phyloP scores from a whole-genome alignment of 768 basidiomycete species.

The Leccinum subtestaceum region DNA sequence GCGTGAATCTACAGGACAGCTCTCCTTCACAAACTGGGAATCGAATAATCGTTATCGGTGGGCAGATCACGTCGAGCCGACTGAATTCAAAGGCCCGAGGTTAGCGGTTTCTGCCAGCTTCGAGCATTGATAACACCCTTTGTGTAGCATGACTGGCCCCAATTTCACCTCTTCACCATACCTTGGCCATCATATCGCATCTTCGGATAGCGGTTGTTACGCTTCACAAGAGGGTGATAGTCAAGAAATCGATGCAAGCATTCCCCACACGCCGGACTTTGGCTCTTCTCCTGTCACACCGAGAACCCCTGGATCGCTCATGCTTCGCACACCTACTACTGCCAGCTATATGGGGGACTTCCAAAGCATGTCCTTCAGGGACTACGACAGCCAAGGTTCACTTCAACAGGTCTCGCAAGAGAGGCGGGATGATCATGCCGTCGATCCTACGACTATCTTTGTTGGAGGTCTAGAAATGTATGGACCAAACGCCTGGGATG shows the following conservation, averaged over 20 bases:
- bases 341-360: slow-evolving; percentile 35
- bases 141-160: slow-evolving; percentile 12
- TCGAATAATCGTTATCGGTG: slow-evolving; percentile 22
- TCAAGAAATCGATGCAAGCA: slow-evolving; percentile 37
- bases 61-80: slow-evolving; percentile 13
- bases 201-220: slow-evolving; percentile 19
- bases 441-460: slow-evolving; percentile 71
- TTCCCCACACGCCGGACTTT: slow-evolving; percentile 44
- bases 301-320: slow-evolving; percentile 45
- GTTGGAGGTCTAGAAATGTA: slow-evolving; percentile 72
- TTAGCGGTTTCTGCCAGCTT: slow-evolving; percentile 5
- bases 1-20: slow-evolving; percentile 28
- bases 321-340: slow-evolving; percentile 49
- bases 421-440: slow-evolving; percentile 35
- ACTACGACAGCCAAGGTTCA: slow-evolving; percentile 21
- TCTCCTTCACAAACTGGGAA: slow-evolving; percentile 30
- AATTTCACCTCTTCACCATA: slow-evolving; percentile 14
- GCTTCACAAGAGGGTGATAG: slow-evolving; percentile 21
- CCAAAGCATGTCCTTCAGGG: slow-evolving; percentile 27
- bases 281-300: slow-evolving; percentile 51
- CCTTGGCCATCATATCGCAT: slow-evolving; percentile 9
- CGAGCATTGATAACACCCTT: slow-evolving; percentile 5
- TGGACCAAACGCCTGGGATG: slow-evolving; percentile 66
- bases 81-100: slow-evolving; percentile 15
- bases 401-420: slow-evolving; percentile 23